Evolutionary conservation across 306 rosid species (phyloP).

Genomic region (Fragaria nilgerrensis): DNA sequence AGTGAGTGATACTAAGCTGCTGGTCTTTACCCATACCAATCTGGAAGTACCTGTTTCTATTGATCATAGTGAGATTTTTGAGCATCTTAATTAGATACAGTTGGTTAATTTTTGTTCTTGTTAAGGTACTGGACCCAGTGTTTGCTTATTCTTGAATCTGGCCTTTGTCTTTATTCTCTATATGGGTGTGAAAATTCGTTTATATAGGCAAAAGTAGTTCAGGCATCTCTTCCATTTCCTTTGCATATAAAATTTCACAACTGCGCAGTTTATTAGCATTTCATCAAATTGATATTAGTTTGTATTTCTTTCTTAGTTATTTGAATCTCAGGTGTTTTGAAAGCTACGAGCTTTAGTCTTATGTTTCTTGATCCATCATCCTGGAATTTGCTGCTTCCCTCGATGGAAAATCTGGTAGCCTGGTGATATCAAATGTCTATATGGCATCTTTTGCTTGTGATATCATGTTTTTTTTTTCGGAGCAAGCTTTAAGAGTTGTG

Average conservation of each 20-base stretch:
- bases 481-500: neutral
- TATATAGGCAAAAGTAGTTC: constrained; percentile 2
- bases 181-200: neutral
- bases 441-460: neutral
- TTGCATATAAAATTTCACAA: neutral
- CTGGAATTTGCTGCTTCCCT: neutral
- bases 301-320: neutral
- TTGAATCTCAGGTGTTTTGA: neutral
- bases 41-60: constrained; percentile 20
- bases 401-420: neutral
- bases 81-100: constrained; percentile 44
- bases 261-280: neutral
- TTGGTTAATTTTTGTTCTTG: constrained; percentile 45
- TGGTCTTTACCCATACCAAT: constrained; percentile 30
- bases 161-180: constrained; percentile 25
- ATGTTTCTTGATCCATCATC: neutral
- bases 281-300: neutral
- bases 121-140: constrained; percentile 40
- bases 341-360: neutral
- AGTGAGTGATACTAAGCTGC: constrained; percentile 39
- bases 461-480: neutral
- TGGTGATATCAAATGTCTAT: neutral
- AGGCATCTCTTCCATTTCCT: neutral
- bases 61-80: constrained; percentile 30
- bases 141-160: constrained; percentile 33